Evolutionary conservation across 345 rosid genomes (phyloP).

Genomic region (Ailanthus altissimus): DNA sequence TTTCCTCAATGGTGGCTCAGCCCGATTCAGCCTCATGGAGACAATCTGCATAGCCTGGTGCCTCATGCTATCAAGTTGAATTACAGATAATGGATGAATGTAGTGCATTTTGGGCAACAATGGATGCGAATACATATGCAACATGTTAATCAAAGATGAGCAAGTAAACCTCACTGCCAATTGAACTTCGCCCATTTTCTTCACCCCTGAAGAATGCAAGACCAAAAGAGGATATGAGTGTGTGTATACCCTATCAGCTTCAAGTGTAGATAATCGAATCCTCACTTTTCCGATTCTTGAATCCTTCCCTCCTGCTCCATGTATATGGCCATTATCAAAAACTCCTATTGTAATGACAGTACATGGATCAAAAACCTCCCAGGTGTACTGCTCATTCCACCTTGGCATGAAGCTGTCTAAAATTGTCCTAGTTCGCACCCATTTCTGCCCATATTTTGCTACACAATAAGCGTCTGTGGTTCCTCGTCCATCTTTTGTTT

Average conservation of each 20-base stretch:
- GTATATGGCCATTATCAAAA: constrained; percentile 80
- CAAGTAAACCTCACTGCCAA: constrained; percentile 86
- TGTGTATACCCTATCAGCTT: constrained; percentile 88
- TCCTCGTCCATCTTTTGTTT: constrained; percentile 80
- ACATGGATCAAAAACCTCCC: constrained; percentile 97
- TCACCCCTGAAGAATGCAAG: constrained; percentile 79
- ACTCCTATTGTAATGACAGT: constrained; percentile 95
- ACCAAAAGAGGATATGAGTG: constrained; percentile 90
- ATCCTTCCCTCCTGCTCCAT: constrained; percentile 65
- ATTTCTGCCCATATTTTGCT: constrained; percentile 97
- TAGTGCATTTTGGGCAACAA: constrained; percentile 94
- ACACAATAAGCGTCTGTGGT: constrained; percentile 97
- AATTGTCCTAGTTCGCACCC: constrained; percentile 94
- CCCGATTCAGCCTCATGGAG: constrained; percentile 76
- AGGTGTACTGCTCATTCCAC: constrained; percentile 98
- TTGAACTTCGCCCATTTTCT: constrained; percentile 92
- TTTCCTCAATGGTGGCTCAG: constrained; percentile 92
- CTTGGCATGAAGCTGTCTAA: constrained; percentile 76
- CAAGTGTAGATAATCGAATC: constrained; percentile 90
- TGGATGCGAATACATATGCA: constrained; percentile 87
- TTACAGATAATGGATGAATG: constrained; percentile 84
- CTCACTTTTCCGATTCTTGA: constrained; percentile 86
- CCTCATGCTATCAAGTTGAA: constrained; percentile 85
- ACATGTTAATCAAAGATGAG: constrained; percentile 75
- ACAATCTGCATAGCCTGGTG: constrained; percentile 95